Evolutionary conservation across 2,329 filamentous ascomycete species (phyloP).

Genomic region (Colletotrichum endophyticum): DNA sequence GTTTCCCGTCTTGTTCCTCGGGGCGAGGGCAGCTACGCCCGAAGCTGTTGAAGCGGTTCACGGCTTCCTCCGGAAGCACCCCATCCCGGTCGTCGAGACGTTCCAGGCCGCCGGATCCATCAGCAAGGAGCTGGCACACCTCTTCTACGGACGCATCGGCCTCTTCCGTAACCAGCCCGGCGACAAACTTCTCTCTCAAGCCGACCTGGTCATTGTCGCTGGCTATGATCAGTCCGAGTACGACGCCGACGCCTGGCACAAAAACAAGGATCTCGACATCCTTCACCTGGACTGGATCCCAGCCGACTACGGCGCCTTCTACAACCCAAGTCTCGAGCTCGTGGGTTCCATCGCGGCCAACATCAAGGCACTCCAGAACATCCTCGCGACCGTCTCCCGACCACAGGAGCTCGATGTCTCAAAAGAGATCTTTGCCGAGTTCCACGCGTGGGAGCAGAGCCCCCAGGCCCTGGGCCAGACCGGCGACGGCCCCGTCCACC

Average conservation of each 20-base stretch:
- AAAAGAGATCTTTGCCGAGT: slow-evolving; percentile 36
- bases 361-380: slow-evolving; percentile 36
- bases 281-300: slow-evolving; percentile 48
- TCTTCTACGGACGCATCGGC: slow-evolving; percentile 52
- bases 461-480: slow-evolving; percentile 23
- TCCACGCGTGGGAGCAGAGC: slow-evolving; percentile 36
- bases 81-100: slow-evolving; percentile 52
- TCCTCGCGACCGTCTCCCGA: slow-evolving; percentile 33
- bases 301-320: slow-evolving; percentile 44
- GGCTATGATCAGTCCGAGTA: slow-evolving; percentile 55
- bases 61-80: slow-evolving; percentile 41
- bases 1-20: slow-evolving; percentile 49
- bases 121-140: slow-evolving; percentile 42
- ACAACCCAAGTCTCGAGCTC: slow-evolving; percentile 45
- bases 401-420: slow-evolving; percentile 39
- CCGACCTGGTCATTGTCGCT: slow-evolving; percentile 35
- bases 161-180: slow-evolving; percentile 54
- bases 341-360: slow-evolving; percentile 47
- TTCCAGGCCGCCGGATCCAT: slow-evolving; percentile 55
- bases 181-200: slow-evolving; percentile 44
- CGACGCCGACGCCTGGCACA: slow-evolving; percentile 50
- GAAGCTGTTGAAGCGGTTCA: slow-evolving; percentile 45
- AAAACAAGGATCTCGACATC: slow-evolving; percentile 27
- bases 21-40: slow-evolving; percentile 44
- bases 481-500: slow-evolving; percentile 41